Evolutionary conservation across 331 rosid genomes (phyloP).

Genomic region (Rosa hybrid): DNA sequence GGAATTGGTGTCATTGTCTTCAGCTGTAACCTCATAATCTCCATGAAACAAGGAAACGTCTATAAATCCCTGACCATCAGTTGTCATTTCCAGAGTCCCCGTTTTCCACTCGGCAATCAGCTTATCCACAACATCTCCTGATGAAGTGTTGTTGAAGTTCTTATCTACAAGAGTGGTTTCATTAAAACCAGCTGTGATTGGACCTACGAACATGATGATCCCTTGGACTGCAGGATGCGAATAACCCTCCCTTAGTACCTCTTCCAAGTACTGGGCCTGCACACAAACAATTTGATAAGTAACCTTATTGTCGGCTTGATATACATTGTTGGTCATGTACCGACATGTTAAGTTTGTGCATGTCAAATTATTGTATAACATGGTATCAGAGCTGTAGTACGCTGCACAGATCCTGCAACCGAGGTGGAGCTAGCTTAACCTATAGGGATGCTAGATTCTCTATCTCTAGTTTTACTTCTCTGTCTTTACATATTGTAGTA

Average conservation of each 20-base stretch:
- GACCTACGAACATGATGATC: slow-evolving; percentile 75
- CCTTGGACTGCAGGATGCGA: slow-evolving; percentile 80
- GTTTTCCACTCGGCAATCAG: slow-evolving; percentile 65
- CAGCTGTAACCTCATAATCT: slow-evolving; percentile 60
- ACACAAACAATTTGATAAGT: not conserved
- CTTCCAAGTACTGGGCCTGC: slow-evolving; percentile 71
- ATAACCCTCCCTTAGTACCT: slow-evolving; percentile 66
- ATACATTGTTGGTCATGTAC: not conserved
- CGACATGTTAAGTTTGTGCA: too few relatives aligned
- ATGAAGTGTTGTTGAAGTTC: slow-evolving; percentile 57
- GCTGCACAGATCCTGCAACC: not conserved
- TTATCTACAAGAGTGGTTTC: slow-evolving; percentile 46
- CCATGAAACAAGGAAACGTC: slow-evolving; percentile 68
- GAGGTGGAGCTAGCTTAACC: not conserved
- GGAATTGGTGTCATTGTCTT: slow-evolving; percentile 40
- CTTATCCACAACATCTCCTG: slow-evolving; percentile 77
- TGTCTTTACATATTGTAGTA: not conserved
- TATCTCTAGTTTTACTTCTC: not conserved
- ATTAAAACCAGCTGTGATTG: slow-evolving; percentile 61
- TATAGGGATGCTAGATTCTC: not conserved
- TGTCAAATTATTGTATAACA: not conserved
- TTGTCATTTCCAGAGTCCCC: slow-evolving; percentile 27
- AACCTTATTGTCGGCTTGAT: not conserved
- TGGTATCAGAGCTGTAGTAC: not conserved
- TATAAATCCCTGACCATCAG: slow-evolving; percentile 51